Percentiles rank a stretch among this genome's conserved stretches.
Conservation (phyloP, 169 alveolate species). For the Cryptosporidium ubiquitum region DNA sequence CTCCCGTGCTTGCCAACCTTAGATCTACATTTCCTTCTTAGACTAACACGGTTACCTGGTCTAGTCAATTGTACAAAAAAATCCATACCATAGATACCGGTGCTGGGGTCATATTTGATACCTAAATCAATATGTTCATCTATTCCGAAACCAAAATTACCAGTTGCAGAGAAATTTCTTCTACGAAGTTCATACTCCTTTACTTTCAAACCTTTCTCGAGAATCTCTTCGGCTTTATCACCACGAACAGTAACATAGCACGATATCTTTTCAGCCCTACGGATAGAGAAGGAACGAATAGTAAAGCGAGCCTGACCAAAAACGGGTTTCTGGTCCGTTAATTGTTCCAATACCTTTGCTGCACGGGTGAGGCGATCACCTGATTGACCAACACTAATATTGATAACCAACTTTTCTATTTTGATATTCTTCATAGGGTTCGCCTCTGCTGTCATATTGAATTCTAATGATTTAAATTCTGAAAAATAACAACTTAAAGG, state of each 20-base stretch:
- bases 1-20: conserved; percentile 94
- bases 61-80: conserved; percentile 98
- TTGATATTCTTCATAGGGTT: conserved; percentile 99
- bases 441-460: conserved; percentile 77
- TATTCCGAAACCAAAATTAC: conserved; percentile 99
- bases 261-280: conserved; percentile 99
- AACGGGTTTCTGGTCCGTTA: conserved; percentile 98
- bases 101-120: conserved; percentile 97
- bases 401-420: conserved; percentile 97
- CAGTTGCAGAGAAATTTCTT: conserved; percentile 96
- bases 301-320: conserved; percentile 94
- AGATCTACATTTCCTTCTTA: conserved; percentile 92
- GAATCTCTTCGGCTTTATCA: conserved; percentile 97
- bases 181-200: conserved; percentile 98
- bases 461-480: background rate
- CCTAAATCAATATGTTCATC: conserved; percentile 99
- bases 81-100: conserved; percentile 99
- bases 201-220: conserved; percentile 98
- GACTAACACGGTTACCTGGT: conserved; percentile 97
- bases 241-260: conserved; percentile 99
- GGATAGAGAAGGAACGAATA: conserved; percentile 97
- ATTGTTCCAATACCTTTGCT: conserved; percentile 97
- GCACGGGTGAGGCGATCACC: conserved; percentile 99
- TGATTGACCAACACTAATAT: conserved; percentile 98
- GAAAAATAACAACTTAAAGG: conserved; percentile 1